Percentiles rank a stretch among this genome's conserved stretches.
Evolutionary conservation across 139 green algal genomes (phyloP).

Genomic region (Chlamydomonas sphaeroides): DNA sequence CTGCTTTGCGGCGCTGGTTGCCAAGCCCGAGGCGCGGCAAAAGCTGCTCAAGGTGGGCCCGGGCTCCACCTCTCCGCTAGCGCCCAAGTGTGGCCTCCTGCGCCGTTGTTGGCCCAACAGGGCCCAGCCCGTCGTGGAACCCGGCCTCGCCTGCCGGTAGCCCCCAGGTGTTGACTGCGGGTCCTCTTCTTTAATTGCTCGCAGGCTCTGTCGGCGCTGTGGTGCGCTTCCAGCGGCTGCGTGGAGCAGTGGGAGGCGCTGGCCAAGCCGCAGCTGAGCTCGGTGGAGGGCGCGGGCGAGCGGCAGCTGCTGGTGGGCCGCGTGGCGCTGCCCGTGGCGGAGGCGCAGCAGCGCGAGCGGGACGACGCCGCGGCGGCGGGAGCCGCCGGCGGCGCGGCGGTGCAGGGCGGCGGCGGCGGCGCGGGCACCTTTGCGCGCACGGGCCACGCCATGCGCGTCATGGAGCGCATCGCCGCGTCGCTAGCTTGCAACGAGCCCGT

Average conservation of each 20-base stretch:
- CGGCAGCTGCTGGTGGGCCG: constrained; percentile 51
- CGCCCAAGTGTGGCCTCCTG: no score
- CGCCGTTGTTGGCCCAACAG: no score
- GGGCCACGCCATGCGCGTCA: constrained; percentile 82
- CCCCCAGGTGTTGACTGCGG: no score
- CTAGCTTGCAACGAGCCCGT: constrained; percentile 81
- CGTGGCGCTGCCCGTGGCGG: constrained; percentile 31
- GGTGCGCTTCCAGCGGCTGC: background rate
- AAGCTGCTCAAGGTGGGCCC: constrained; percentile 53
- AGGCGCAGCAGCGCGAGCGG: background rate
- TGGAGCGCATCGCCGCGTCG: constrained; percentile 88
- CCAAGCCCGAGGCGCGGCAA: constrained; percentile 36
- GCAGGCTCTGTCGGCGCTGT: constrained; percentile 28
- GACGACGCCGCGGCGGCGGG: constrained; percentile 25
- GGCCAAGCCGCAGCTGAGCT: constrained; percentile 72
- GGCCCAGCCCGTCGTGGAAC: no score
- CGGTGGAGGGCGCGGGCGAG: background rate
- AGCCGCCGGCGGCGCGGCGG: background rate
- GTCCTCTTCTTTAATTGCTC: background rate
- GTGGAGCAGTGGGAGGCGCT: constrained; percentile 55
- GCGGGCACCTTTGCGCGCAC: constrained; percentile 84
- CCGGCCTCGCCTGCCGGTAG: no score
- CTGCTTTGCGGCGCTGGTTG: constrained; percentile 57
- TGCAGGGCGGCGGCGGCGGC: background rate
- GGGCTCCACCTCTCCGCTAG: no score